phyloP scores from a whole-genome alignment of 2,329 filamentous ascomycete genomes.

The Hansfordia pulvinata region DNA sequence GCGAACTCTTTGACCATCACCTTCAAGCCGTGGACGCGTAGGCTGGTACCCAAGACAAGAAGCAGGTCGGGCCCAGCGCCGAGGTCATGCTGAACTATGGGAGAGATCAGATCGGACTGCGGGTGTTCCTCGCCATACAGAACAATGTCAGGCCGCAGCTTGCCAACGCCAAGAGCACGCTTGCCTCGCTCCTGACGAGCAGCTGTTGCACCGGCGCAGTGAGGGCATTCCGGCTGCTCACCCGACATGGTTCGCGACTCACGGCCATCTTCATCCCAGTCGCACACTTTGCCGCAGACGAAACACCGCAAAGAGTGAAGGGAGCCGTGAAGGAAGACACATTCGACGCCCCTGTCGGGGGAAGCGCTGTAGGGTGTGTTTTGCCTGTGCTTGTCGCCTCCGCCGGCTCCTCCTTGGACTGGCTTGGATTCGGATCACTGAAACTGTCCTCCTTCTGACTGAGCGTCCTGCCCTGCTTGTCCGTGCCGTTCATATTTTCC shows the following conservation, averaged over 20 bases:
- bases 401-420: conserved; percentile 5
- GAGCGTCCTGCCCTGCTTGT: no score
- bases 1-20: conserved; percentile 59
- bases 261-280: conserved; percentile 44
- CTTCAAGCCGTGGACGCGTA: conserved; percentile 59
- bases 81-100: conserved; percentile 55
- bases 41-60: conserved; percentile 56
- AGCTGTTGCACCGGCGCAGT: conserved; percentile 48
- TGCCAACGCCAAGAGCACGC: conserved; percentile 52
- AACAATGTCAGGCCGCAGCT: conserved; percentile 59
- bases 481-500: conserved; percentile 6
- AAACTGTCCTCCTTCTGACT: no score
- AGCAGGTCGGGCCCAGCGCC: conserved; percentile 51
- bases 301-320: conserved; percentile 51
- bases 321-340: conserved; percentile 62
- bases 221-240: conserved; percentile 52
- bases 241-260: conserved; percentile 46
- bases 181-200: conserved; percentile 52
- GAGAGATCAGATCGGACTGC: conserved; percentile 51
- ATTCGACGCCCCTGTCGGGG: conserved; percentile 37
- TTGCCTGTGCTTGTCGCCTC: conserved; percentile 2
- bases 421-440: no score
- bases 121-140: conserved; percentile 65
- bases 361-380: conserved; percentile 8
- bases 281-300: conserved; percentile 40